phyloP scores from a whole-genome alignment of 1,284 basidiomycete species.

The Pseudozyma hubeiensis region DNA sequence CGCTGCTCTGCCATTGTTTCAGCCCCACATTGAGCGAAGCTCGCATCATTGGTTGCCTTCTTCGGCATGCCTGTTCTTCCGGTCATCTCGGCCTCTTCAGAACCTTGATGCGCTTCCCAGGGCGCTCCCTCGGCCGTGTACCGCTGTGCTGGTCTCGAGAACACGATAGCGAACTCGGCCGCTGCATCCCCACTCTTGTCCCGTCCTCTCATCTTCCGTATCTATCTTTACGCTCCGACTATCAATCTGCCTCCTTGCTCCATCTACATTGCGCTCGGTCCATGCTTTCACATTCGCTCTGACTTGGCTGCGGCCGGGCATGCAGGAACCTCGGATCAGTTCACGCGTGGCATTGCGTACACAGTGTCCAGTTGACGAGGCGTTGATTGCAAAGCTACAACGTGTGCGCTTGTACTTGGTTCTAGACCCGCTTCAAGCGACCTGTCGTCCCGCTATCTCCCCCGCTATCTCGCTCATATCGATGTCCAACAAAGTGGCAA shows the following conservation, averaged over 20 bases:
- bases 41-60: no score
- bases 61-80: no score
- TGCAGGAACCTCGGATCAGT: not conserved
- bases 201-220: not conserved
- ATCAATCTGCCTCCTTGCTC: not conserved
- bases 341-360: constrained; percentile 2
- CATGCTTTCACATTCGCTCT: no score
- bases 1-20: no score
- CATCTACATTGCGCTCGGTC: no score
- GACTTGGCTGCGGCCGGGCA: not conserved
- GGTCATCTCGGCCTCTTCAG: no score
- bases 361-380: not conserved
- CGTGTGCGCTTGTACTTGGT: no score
- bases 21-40: no score
- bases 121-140: not conserved
- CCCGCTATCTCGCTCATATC: not conserved
- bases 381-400: no score
- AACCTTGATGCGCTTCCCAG: no score
- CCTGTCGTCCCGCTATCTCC: not conserved
- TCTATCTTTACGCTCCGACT: not conserved
- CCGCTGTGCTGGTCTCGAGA: not conserved
- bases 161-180: constrained; percentile 41
- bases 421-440: not conserved
- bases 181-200: not conserved
- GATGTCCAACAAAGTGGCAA: constrained; percentile 7